Evolutionary conservation across 345 rosid species (phyloP).

Genomic region (Hibiscus mutabilis): DNA sequence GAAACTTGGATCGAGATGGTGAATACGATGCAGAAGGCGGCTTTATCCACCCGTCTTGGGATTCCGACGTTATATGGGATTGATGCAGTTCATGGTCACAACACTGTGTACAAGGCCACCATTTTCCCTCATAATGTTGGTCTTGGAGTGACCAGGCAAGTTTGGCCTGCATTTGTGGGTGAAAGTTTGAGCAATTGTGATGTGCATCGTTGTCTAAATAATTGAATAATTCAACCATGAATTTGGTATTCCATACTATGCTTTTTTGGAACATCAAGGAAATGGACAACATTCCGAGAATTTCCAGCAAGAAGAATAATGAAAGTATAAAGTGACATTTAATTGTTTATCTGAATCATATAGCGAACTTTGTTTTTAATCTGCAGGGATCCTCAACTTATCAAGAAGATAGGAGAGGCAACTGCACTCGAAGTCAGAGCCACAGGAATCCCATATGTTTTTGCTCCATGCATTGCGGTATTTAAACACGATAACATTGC

Average conservation of each 20-base stretch:
- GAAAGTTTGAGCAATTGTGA: neutral
- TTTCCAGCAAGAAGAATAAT: neutral
- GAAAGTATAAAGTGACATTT: neutral
- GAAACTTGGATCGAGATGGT: constrained; percentile 72
- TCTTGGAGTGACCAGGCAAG: constrained; percentile 85
- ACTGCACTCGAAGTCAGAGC: constrained; percentile 82
- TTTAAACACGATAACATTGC: neutral
- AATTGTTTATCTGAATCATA: neutral
- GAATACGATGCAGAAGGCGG: constrained; percentile 52
- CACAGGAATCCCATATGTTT: constrained; percentile 62
- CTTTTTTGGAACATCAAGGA: neutral
- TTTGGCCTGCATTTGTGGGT: neutral
- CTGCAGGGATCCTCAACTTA: constrained; percentile 54
- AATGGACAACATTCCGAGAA: neutral
- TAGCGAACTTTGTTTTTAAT: neutral
- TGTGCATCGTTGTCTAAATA: neutral
- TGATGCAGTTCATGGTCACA: constrained; percentile 95
- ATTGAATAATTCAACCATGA: neutral
- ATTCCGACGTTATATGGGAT: constrained; percentile 91
- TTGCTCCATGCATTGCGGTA: constrained; percentile 76
- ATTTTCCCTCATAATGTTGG: constrained; percentile 85
- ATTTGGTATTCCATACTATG: neutral
- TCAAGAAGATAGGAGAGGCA: constrained; percentile 67
- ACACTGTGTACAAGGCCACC: constrained; percentile 72
- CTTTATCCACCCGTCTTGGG: constrained; percentile 66